phyloP scores from a whole-genome alignment of 352 stramenopile species.

The Peronospora tabacina region DNA sequence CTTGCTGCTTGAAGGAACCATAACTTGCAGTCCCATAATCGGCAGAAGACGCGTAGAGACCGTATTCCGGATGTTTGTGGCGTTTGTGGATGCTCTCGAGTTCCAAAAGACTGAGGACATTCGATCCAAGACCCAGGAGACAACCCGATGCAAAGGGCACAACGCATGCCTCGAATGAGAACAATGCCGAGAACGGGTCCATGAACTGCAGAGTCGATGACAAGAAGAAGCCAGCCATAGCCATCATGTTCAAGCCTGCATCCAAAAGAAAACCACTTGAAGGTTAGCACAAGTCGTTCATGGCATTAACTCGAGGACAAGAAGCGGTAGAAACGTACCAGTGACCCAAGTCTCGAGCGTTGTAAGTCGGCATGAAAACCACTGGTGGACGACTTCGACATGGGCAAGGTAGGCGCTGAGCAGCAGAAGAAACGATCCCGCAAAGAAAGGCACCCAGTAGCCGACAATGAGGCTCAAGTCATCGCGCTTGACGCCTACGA shows the following conservation, averaged over 20 bases:
- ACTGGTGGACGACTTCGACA: slow-evolving; percentile 78
- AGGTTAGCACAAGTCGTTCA: slow-evolving; percentile 13
- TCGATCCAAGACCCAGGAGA: slow-evolving; percentile 52
- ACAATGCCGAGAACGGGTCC: slow-evolving; percentile 71
- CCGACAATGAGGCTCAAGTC: slow-evolving; percentile 60
- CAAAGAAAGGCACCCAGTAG: slow-evolving; percentile 80
- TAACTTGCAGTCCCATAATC: slow-evolving; percentile 34
- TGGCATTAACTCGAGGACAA: slow-evolving; percentile 1
- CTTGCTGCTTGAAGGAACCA: slow-evolving; percentile 33
- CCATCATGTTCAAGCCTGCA: slow-evolving; percentile 54
- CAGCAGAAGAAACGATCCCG: slow-evolving; percentile 69
- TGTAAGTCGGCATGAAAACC: slow-evolving; percentile 68
- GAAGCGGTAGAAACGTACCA: slow-evolving; percentile 26
- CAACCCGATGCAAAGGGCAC: slow-evolving; percentile 64
- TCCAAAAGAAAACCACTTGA: slow-evolving; percentile 4
- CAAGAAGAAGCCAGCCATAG: slow-evolving; percentile 63
- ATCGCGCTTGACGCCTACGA: slow-evolving; percentile 58
- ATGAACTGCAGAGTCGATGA: slow-evolving; percentile 80
- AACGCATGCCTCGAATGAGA: slow-evolving; percentile 65
- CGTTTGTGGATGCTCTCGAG: slow-evolving; percentile 73
- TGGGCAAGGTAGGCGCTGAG: slow-evolving; percentile 71
- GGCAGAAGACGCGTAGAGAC: slow-evolving; percentile 41
- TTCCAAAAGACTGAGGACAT: slow-evolving; percentile 64
- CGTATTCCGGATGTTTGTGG: slow-evolving; percentile 77
- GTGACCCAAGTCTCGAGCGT: slow-evolving; percentile 45